Evolutionary conservation across 164 flowering plant species (phyloP).

Genomic region (Echeveria elegans): DNA sequence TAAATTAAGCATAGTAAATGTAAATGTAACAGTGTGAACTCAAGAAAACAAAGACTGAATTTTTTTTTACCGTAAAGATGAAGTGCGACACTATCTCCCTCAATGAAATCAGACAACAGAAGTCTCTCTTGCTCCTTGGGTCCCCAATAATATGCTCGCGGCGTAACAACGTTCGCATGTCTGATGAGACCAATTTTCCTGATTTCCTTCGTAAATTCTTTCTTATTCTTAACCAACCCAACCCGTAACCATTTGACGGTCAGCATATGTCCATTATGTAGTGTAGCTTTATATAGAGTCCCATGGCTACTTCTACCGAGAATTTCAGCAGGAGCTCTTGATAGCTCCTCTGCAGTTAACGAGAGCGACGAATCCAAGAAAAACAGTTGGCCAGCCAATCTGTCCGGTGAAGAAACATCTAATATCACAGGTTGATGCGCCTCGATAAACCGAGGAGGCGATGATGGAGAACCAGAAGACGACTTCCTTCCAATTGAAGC

Average conservation of each 20-base stretch:
- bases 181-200: slow-evolving; percentile 69
- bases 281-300: slow-evolving; percentile 84
- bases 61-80: slow-evolving; percentile 81
- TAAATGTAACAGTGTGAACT: no score
- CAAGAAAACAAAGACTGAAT: neutral
- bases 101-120: slow-evolving; percentile 67
- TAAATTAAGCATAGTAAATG: no score
- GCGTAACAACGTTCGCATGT: slow-evolving; percentile 67
- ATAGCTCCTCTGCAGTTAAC: slow-evolving; percentile 86
- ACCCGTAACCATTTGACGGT: slow-evolving; percentile 95
- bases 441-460: slow-evolving; percentile 61
- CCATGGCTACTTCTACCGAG: slow-evolving; percentile 99
- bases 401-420: slow-evolving; percentile 90
- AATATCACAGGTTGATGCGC: slow-evolving; percentile 53
- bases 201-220: slow-evolving; percentile 85
- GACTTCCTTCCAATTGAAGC: slow-evolving; percentile 49
- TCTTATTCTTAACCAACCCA: slow-evolving; percentile 81
- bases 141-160: slow-evolving; percentile 95
- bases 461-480: slow-evolving; percentile 66
- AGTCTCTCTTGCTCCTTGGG: slow-evolving; percentile 93
- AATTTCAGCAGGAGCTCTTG: slow-evolving; percentile 96
- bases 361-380: slow-evolving; percentile 65
- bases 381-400: slow-evolving; percentile 81
- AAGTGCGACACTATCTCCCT: slow-evolving; percentile 80
- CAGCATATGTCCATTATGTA: slow-evolving; percentile 71